Conservation (phyloP, 78 protist genomes). For the Dictyostelium brefeldianum region DNA sequence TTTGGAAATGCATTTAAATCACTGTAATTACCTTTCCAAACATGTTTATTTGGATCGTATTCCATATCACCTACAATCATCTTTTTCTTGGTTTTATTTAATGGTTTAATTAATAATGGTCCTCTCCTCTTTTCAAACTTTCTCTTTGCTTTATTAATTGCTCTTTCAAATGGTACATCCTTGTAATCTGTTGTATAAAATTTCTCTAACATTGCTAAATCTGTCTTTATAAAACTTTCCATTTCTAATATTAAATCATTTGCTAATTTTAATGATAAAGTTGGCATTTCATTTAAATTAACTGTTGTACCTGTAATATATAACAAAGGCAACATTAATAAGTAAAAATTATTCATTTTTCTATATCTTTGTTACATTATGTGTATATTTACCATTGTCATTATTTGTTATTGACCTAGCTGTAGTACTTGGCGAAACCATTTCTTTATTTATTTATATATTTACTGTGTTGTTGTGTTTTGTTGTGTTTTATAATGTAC, state of each 20-base stretch:
- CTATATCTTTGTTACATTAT: too few species aligned
- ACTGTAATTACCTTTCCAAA: slow-evolving; percentile 73
- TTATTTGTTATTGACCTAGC: too few species aligned
- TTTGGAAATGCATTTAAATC: slow-evolving; percentile 55
- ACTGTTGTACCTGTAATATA: not conserved
- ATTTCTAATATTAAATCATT: slow-evolving; percentile 41
- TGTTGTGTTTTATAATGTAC: too few species aligned
- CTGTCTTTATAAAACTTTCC: slow-evolving; percentile 50
- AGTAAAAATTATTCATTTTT: too few species aligned
- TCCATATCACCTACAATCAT: slow-evolving; percentile 79
- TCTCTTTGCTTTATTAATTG: slow-evolving; percentile 77
- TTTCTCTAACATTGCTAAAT: slow-evolving; percentile 55
- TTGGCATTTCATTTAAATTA: slow-evolving; percentile 31
- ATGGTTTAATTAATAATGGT: slow-evolving; percentile 76
- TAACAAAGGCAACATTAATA: not conserved
- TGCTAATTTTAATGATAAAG: slow-evolving; percentile 30
- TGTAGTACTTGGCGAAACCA: too few species aligned
- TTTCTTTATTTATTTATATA: too few species aligned
- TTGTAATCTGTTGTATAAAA: slow-evolving; percentile 51
- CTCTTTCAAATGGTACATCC: slow-evolving; percentile 77
- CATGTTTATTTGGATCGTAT: slow-evolving; percentile 64
- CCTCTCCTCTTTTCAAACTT: slow-evolving; percentile 80
- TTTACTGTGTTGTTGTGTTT: too few species aligned
- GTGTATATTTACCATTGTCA: too few species aligned
- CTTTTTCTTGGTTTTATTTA: slow-evolving; percentile 69